A percentile compares a stretch with the other conserved stretches of the same genome.
These are phyloP conservation scores for Globisporangium paddicum DNA, from an alignment of 352 stramenopile species.

Conservation along the genomic window DNA sequence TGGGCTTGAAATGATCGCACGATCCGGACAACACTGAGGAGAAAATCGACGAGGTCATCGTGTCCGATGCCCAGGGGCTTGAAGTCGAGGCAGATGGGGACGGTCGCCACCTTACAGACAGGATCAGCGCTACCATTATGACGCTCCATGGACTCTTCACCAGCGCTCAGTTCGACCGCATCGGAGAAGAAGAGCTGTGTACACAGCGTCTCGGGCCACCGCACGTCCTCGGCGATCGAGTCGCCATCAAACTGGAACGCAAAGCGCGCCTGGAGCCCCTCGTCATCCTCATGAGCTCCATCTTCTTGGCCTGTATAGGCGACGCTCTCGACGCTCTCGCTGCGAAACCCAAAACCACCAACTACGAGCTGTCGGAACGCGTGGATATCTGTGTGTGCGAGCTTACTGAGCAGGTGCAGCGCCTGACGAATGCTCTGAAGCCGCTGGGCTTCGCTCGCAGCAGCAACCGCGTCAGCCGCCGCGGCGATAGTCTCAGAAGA, in stretches of 20 bases:
- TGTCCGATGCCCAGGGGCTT: background rate
- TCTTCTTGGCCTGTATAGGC: background rate
- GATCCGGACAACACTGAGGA: background rate
- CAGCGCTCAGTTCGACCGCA: background rate
- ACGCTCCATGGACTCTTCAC: background rate
- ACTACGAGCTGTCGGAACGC: background rate
- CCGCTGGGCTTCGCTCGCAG: background rate
- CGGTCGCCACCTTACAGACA: background rate
- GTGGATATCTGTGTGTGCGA: constrained; percentile 1
- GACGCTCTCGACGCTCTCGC: background rate
- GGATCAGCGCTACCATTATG: background rate
- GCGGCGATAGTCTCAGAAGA: too few relatives aligned
- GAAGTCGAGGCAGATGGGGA: constrained; percentile 1
- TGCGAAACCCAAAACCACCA: background rate
- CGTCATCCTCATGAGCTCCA: background rate
- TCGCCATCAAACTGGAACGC: constrained; percentile 5
- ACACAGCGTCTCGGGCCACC: constrained; percentile 1
- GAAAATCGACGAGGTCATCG: background rate
- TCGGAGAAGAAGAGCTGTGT: background rate
- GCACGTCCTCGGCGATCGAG: constrained; percentile 5
- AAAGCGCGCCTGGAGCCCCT: background rate
- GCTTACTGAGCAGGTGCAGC: background rate
- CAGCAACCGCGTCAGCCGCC: background rate
- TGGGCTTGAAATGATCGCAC: background rate
- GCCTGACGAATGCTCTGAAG: background rate